phyloP scores from a whole-genome alignment of 2,329 filamentous ascomycete genomes.

The Samsoniella hepiali region DNA sequence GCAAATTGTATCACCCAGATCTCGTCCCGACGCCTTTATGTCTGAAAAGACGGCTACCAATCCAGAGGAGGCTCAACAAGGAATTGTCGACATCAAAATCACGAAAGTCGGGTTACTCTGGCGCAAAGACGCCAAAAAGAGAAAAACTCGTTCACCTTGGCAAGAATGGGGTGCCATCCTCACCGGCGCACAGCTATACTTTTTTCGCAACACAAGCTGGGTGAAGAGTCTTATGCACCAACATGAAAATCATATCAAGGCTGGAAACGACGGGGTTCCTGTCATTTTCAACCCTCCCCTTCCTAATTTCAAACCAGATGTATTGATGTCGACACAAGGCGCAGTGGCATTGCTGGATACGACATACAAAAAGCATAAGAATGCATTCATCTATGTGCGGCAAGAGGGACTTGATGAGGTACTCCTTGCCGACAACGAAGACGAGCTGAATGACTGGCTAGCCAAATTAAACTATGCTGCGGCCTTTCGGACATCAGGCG shows the following conservation, averaged over 20 bases:
- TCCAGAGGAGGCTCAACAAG: constrained; percentile 80
- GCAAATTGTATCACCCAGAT: constrained; percentile 92
- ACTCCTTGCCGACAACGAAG: constrained; percentile 83
- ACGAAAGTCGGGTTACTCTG: constrained; percentile 93
- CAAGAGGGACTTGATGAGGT: constrained; percentile 86
- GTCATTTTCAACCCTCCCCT: constrained; percentile 89
- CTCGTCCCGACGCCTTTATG: constrained; percentile 93
- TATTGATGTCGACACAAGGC: constrained; percentile 87
- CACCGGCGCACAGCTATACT: constrained; percentile 94
- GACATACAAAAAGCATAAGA: constrained; percentile 91
- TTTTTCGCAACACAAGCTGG: constrained; percentile 92
- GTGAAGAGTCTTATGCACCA: constrained; percentile 88
- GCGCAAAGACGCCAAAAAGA: constrained; percentile 92
- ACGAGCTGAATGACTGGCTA: constrained; percentile 95
- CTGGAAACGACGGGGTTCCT: constrained; percentile 69
- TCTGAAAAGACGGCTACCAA: constrained; percentile 80
- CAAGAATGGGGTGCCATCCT: constrained; percentile 98
- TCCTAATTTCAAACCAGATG: constrained; percentile 89
- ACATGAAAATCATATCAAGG: constrained; percentile 76
- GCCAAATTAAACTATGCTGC: constrained; percentile 95
- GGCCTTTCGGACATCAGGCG: constrained; percentile 86
- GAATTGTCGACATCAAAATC: constrained; percentile 94
- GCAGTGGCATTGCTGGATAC: constrained; percentile 84
- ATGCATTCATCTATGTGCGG: constrained; percentile 87
- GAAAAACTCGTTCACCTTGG: constrained; percentile 93